These are phyloP conservation scores for Wickerhamiella sorbophila DNA, from an alignment of 805 yeast species.

Conservation along the genomic window DNA sequence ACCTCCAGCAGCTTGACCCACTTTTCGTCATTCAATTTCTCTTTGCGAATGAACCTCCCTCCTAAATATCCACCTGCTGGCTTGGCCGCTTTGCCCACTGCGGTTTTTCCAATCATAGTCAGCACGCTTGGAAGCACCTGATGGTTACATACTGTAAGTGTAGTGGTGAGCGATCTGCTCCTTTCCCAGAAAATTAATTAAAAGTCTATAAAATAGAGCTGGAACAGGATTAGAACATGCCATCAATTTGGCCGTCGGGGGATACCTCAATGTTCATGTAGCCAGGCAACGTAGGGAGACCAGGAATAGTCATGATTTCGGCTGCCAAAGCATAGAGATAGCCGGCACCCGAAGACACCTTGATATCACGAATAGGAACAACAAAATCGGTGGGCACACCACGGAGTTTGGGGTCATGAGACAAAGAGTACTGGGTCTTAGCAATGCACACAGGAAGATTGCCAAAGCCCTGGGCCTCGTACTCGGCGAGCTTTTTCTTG, in stretches of 20 bases:
- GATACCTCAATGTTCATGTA: slow-evolving; percentile 94
- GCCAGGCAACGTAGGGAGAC: slow-evolving; percentile 89
- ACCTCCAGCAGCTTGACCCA: slow-evolving; percentile 16
- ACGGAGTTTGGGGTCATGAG: slow-evolving; percentile 84
- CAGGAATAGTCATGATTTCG: slow-evolving; percentile 94
- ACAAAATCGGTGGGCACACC: slow-evolving; percentile 93
- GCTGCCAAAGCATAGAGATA: slow-evolving; percentile 93
- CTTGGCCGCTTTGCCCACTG: slow-evolving; percentile 9
- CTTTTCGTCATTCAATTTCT: slow-evolving; percentile 8
- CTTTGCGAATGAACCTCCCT: slow-evolving; percentile 15
- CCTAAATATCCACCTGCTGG: slow-evolving; percentile 15
- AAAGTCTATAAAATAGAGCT: background rate
- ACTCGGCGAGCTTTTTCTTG: slow-evolving; percentile 61
- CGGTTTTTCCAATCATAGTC: slow-evolving; percentile 10
- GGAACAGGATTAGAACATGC: slow-evolving; percentile 44
- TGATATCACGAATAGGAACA: slow-evolving; percentile 86
- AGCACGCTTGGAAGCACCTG: background rate
- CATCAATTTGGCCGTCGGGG: slow-evolving; percentile 85
- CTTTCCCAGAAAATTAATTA: no score
- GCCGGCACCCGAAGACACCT: slow-evolving; percentile 94
- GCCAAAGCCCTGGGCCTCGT: slow-evolving; percentile 77
- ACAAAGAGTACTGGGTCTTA: slow-evolving; percentile 90
- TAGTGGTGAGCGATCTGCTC: no score
- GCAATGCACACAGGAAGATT: slow-evolving; percentile 93
- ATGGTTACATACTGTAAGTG: no score